phyloP scores from a whole-genome alignment of 257 asterid species.

The Penstemon barbatus region DNA sequence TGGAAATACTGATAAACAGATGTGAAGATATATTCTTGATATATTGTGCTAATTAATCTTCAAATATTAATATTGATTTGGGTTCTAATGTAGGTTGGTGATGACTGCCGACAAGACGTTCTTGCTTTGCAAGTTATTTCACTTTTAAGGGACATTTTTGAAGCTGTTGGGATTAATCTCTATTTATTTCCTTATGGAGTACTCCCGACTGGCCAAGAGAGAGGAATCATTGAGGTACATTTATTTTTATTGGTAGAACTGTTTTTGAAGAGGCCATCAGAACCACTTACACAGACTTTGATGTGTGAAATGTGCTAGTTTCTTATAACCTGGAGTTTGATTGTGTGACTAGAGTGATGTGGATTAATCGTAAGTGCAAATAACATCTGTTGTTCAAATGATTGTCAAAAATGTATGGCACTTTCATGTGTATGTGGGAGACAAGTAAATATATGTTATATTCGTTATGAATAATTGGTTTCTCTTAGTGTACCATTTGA shows the following conservation, averaged over 20 bases:
- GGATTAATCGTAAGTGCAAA: too few species aligned
- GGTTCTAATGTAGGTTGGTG: conserved; percentile 73
- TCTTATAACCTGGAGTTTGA: too few species aligned
- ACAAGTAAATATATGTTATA: conserved; percentile 1
- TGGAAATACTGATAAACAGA: neutral
- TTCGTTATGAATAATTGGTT: conserved; percentile 2
- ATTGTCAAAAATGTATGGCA: neutral
- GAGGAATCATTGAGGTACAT: conserved; percentile 95
- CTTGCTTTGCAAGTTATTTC: conserved; percentile 98
- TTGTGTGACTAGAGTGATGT: too few species aligned
- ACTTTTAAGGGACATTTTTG: conserved; percentile 89
- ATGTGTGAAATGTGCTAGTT: neutral
- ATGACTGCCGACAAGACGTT: conserved; percentile 98
- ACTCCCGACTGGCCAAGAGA: conserved; percentile 95
- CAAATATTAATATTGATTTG: conserved; percentile 16
- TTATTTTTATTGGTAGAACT: conserved; percentile 1
- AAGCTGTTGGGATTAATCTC: conserved; percentile 81
- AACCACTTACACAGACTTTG: conserved; percentile 9
- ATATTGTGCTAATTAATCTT: too few species aligned
- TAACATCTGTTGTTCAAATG: neutral
- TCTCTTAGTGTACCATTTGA: too few species aligned
- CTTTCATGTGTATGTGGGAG: neutral
- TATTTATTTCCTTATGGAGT: conserved; percentile 96
- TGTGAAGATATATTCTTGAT: neutral
- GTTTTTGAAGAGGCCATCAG: neutral